These are phyloP conservation scores for Alternaria novae-zelandiae DNA, from an alignment of 2,329 filamentous ascomycete genomes.

Conservation along the genomic window DNA sequence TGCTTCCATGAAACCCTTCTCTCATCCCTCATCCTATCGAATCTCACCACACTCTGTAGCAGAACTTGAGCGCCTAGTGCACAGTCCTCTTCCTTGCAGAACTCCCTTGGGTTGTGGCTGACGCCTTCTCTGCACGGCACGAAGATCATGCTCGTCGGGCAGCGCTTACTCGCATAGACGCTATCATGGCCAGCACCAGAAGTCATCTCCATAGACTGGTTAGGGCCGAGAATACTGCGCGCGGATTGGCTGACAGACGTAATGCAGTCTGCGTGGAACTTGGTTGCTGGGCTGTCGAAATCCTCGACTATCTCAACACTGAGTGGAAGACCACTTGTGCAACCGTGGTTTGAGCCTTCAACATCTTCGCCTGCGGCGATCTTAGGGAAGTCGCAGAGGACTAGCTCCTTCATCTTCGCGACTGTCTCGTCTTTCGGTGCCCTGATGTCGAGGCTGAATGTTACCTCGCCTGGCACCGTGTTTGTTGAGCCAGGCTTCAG, in stretches of 20 bases:
- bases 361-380: slow-evolving; percentile 66
- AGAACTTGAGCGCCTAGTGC: slow-evolving; percentile 57
- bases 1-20: slow-evolving; percentile 39
- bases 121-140: slow-evolving; percentile 56
- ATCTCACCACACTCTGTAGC: slow-evolving; percentile 58
- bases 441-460: slow-evolving; percentile 73
- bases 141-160: slow-evolving; percentile 58
- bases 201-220: slow-evolving; percentile 61
- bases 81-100: slow-evolving; percentile 55
- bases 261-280: slow-evolving; percentile 73
- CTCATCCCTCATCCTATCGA: slow-evolving; percentile 54
- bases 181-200: slow-evolving; percentile 70
- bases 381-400: slow-evolving; percentile 64
- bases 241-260: slow-evolving; percentile 67
- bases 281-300: slow-evolving; percentile 62
- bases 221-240: slow-evolving; percentile 60
- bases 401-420: slow-evolving; percentile 61
- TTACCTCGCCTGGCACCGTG: slow-evolving; percentile 72
- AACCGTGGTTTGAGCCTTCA: slow-evolving; percentile 53
- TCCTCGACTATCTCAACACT: slow-evolving; percentile 66
- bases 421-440: slow-evolving; percentile 64
- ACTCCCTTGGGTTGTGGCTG: slow-evolving; percentile 57
- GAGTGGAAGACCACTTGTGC: slow-evolving; percentile 58
- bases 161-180: slow-evolving; percentile 53
- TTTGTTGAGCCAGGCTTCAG: slow-evolving; percentile 73